These are phyloP conservation scores for Morella rubra DNA, from an alignment of 306 rosid genomes.

Conservation along the genomic window DNA sequence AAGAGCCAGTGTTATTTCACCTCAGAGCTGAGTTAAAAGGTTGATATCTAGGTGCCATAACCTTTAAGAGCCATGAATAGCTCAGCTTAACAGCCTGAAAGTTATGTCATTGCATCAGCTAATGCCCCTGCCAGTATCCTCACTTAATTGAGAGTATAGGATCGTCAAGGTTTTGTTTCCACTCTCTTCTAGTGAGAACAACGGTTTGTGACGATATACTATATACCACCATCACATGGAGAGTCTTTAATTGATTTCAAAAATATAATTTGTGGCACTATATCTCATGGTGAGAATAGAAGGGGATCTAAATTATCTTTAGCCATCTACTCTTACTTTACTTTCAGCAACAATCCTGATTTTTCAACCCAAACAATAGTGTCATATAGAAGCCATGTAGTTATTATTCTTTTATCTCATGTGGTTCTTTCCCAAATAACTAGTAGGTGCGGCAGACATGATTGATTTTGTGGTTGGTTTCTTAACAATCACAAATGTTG, in stretches of 20 bases:
- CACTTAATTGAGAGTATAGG: neutral
- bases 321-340: neutral
- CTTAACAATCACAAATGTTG: neutral
- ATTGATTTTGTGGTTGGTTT: neutral
- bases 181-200: neutral
- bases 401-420: neutral
- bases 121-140: neutral
- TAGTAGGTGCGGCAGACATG: neutral
- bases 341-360: neutral
- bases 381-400: neutral
- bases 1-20: neutral
- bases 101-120: conserved; percentile 4
- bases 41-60: neutral
- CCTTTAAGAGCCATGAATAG: neutral
- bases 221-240: neutral
- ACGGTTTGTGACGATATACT: neutral
- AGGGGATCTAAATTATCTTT: too few relatives aligned
- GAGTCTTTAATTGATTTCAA: neutral
- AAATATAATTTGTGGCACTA: neutral
- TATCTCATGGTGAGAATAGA: neutral
- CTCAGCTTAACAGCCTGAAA: neutral
- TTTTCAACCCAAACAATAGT: neutral
- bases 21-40: neutral
- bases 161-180: neutral
- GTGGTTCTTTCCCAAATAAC: neutral